phyloP scores from a whole-genome alignment of 345 rosid genomes.

The Pugionium dolabratum region DNA sequence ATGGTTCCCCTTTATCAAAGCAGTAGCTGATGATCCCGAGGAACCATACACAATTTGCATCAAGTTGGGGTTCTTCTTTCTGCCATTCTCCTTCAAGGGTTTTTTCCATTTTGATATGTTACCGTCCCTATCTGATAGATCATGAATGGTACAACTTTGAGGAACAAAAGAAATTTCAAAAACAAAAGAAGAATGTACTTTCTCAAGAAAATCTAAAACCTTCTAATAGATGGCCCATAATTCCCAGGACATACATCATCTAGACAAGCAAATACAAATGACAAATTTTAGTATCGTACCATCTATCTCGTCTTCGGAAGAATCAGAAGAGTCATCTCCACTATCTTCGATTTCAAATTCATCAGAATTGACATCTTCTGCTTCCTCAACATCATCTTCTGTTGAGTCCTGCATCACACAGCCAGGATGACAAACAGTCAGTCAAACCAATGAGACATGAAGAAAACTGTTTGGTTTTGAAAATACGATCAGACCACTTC shows the following conservation, averaged over 20 bases:
- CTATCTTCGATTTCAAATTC: slow-evolving; percentile 35
- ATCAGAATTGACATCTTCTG: slow-evolving; percentile 21
- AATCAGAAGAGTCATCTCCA: slow-evolving; percentile 52
- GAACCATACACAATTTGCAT: slow-evolving; percentile 85
- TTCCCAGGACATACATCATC: background rate
- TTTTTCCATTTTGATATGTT: slow-evolving; percentile 85
- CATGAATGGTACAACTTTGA: slow-evolving; percentile 18
- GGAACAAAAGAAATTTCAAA: slow-evolving; percentile 26
- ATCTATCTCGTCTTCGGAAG: slow-evolving; percentile 47
- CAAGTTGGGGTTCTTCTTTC: slow-evolving; percentile 57
- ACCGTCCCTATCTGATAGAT: slow-evolving; percentile 54
- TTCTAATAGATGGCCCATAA: slow-evolving; percentile 2
- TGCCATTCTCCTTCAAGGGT: slow-evolving; percentile 59
- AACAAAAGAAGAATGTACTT: slow-evolving; percentile 4
- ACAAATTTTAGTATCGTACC: slow-evolving; percentile 45
- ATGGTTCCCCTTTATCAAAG: slow-evolving; percentile 42
- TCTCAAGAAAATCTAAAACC: slow-evolving; percentile 3
- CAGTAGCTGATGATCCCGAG: slow-evolving; percentile 43
- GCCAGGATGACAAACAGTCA: background rate
- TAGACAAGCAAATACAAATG: background rate
- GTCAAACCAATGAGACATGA: slow-evolving; percentile 4
- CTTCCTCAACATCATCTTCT: slow-evolving; percentile 30
- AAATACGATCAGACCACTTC: slow-evolving; percentile 5
- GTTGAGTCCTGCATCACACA: slow-evolving; percentile 51
- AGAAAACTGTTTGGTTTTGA: background rate